Evolutionary conservation across 2,329 filamentous ascomycete genomes (phyloP).

Genomic region (Purpureocillium lavendulum): DNA sequence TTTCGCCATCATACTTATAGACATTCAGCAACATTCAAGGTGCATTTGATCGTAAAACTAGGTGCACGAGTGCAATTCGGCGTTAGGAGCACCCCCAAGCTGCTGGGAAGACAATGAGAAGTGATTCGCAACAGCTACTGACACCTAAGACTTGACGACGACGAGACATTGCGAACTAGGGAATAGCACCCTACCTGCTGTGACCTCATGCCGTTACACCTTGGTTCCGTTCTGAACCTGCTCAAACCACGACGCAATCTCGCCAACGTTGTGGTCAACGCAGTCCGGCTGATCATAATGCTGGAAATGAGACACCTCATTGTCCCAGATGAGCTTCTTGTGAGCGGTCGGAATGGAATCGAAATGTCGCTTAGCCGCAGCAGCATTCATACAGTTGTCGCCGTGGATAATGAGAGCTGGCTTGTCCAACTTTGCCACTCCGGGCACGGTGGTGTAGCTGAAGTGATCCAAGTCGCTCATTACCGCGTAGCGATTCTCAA

Average conservation of each 20-base stretch:
- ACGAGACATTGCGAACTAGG: no score
- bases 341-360: slow-evolving; percentile 14
- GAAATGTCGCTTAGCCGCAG: slow-evolving; percentile 17
- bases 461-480: slow-evolving; percentile 23
- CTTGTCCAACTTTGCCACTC: slow-evolving; percentile 18
- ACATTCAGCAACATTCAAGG: no score
- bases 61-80: no score
- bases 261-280: slow-evolving; percentile 18
- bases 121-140: no score
- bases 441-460: slow-evolving; percentile 16
- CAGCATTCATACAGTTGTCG: slow-evolving; percentile 20
- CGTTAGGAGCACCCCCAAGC: no score
- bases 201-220: no score
- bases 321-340: slow-evolving; percentile 20
- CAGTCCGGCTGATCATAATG: slow-evolving; percentile 18
- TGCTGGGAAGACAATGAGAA: no score
- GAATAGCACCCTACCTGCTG: no score
- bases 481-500: slow-evolving; percentile 20
- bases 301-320: slow-evolving; percentile 18
- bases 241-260: slow-evolving; percentile 16
- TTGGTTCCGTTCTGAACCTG: no score
- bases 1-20: no score
- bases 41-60: no score
- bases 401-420: slow-evolving; percentile 20
- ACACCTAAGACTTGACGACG: no score